A percentile compares a stretch with the other conserved stretches of the same genome.
Evolutionary conservation across 2,329 filamentous ascomycete species (phyloP).

Genomic region (Graphilbum ipis-grandicollis): DNA sequence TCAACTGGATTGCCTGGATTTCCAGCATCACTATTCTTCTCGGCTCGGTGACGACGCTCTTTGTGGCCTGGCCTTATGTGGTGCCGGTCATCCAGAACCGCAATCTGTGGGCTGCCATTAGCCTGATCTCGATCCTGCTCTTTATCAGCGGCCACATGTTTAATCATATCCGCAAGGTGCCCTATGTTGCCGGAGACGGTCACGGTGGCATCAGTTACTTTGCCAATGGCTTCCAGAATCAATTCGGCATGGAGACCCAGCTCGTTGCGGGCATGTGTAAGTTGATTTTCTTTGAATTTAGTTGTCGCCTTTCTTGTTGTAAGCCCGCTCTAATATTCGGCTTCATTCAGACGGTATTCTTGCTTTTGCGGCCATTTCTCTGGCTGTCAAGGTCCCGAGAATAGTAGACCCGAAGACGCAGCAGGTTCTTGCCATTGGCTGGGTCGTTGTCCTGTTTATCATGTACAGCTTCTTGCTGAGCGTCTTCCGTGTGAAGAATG

Average conservation of each 20-base stretch:
- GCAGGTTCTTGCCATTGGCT: constrained; percentile 64
- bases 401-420: constrained; percentile 63
- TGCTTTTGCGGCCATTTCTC: constrained; percentile 77
- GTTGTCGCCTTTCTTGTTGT: neutral
- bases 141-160: constrained; percentile 99
- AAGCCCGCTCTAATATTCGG: neutral
- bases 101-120: constrained; percentile 84
- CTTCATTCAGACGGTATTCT: constrained; percentile 43
- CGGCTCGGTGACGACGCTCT: constrained; percentile 49
- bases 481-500: constrained; percentile 88
- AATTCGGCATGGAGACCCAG: constrained; percentile 88
- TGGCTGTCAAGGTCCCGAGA: constrained; percentile 83
- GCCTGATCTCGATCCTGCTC: constrained; percentile 72
- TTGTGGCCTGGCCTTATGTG: constrained; percentile 61
- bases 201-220: constrained; percentile 81
- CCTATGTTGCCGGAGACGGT: constrained; percentile 76
- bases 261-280: constrained; percentile 87
- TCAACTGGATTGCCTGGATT: constrained; percentile 70
- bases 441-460: constrained; percentile 58
- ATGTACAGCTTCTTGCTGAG: constrained; percentile 91
- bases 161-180: constrained; percentile 93
- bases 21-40: constrained; percentile 51
- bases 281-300: neutral
- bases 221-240: constrained; percentile 79
- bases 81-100: constrained; percentile 73